These are phyloP conservation scores for Entomortierella parvispora DNA, from an alignment of 192 early-diverging fungal species.

Conservation along the genomic window DNA sequence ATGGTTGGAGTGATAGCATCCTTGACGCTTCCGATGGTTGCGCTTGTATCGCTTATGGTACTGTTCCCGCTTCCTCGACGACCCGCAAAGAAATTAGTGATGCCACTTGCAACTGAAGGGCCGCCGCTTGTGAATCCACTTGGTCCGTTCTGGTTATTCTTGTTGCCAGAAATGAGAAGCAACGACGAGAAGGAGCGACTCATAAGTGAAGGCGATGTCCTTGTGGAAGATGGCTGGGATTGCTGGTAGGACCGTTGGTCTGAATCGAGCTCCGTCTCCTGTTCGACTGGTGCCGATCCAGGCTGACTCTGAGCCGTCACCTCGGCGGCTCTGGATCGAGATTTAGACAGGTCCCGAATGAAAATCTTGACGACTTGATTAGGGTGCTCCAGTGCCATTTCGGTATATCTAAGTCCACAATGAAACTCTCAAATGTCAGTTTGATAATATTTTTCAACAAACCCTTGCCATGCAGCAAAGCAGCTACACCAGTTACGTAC, in stretches of 20 bases:
- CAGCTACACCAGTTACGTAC: conserved; percentile 45
- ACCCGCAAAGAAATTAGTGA: not conserved
- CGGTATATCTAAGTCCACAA: conserved; percentile 59
- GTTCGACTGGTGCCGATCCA: conserved; percentile 11
- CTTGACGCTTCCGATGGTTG: not conserved
- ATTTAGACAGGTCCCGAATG: conserved; percentile 76
- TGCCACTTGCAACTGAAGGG: conserved; percentile 18
- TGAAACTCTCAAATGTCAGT: not conserved
- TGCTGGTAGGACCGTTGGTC: not conserved
- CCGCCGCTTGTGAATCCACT: conserved; percentile 17
- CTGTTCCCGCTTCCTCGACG: too few species aligned
- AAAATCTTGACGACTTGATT: conserved; percentile 84
- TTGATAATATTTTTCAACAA: not conserved
- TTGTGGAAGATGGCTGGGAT: not conserved
- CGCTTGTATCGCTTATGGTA: too few species aligned
- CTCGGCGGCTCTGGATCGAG: conserved; percentile 13
- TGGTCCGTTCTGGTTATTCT: conserved; percentile 8
- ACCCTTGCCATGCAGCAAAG: not conserved
- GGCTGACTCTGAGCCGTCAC: not conserved
- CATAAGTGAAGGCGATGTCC: conserved; percentile 6
- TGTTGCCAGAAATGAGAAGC: not conserved
- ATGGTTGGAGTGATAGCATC: not conserved
- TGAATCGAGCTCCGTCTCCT: not conserved
- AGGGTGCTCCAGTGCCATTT: conserved; percentile 69
- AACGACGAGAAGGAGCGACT: conserved; percentile 20